These are phyloP conservation scores for Hirschioporus abietinus DNA, from an alignment of 768 basidiomycete genomes.

Conservation along the genomic window DNA sequence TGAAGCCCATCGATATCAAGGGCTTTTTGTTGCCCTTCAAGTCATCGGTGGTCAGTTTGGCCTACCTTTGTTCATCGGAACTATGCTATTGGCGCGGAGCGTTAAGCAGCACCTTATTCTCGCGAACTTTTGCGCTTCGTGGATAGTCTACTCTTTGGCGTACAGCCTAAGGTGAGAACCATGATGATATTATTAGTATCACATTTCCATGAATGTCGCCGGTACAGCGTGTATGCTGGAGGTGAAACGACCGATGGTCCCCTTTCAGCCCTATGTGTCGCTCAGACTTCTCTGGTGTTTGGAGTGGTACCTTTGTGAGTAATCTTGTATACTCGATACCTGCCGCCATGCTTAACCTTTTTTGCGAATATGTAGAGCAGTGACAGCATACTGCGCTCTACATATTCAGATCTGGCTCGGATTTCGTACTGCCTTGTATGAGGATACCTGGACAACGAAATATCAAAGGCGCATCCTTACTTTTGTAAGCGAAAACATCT, in stretches of 20 bases:
- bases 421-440: background rate
- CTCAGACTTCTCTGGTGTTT: background rate
- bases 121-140: background rate
- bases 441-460: background rate
- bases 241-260: background rate
- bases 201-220: background rate
- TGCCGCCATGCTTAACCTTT: background rate
- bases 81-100: background rate
- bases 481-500: background rate
- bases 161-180: background rate
- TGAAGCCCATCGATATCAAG: background rate
- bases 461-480: background rate
- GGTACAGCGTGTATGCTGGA: background rate
- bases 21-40: background rate
- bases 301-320: background rate
- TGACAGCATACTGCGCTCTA: background rate
- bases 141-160: slow-evolving; percentile 1
- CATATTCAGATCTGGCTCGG: slow-evolving; percentile 1
- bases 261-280: background rate
- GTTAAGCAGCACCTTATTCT: background rate
- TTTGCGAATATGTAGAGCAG: background rate
- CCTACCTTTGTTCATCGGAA: background rate
- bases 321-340: background rate
- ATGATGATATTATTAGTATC: background rate
- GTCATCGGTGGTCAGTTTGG: slow-evolving; percentile 1